Evolutionary conservation across 371 early-diverging fungal species (phyloP).

Genomic region (Cokeromyces recurvatus): DNA sequence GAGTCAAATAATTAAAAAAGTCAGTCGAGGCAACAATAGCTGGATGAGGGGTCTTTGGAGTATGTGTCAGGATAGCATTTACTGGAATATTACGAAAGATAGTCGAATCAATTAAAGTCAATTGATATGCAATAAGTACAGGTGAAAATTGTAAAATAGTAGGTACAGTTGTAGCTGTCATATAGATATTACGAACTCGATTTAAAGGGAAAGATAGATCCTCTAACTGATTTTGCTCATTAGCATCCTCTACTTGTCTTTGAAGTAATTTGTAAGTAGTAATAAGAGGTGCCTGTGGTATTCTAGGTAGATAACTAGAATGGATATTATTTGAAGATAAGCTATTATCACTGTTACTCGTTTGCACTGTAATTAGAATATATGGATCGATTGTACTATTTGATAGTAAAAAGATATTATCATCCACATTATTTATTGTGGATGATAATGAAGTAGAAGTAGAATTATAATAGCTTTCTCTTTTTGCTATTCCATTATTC

Average conservation of each 20-base stretch:
- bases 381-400: slow-evolving; percentile 37
- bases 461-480: no score
- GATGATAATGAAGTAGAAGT: no score
- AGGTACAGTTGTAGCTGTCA: slow-evolving; percentile 49
- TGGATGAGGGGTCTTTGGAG: slow-evolving; percentile 60
- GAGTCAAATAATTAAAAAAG: slow-evolving; percentile 79
- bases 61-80: slow-evolving; percentile 55
- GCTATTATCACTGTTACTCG: slow-evolving; percentile 33
- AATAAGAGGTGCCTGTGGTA: slow-evolving; percentile 35
- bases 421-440: not conserved
- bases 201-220: slow-evolving; percentile 25
- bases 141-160: slow-evolving; percentile 64
- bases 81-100: slow-evolving; percentile 66
- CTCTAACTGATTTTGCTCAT: not conserved
- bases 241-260: slow-evolving; percentile 19
- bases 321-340: slow-evolving; percentile 6
- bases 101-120: slow-evolving; percentile 68
- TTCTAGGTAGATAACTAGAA: slow-evolving; percentile 21
- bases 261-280: slow-evolving; percentile 25
- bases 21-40: slow-evolving; percentile 70
- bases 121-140: slow-evolving; percentile 65
- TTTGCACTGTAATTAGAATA: slow-evolving; percentile 38
- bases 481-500: no score
- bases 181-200: slow-evolving; percentile 50
- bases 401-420: slow-evolving; percentile 18